Evolutionary conservation across 768 basidiomycete genomes (phyloP).

Genomic region (Cystofilobasidium bisporidii): DNA sequence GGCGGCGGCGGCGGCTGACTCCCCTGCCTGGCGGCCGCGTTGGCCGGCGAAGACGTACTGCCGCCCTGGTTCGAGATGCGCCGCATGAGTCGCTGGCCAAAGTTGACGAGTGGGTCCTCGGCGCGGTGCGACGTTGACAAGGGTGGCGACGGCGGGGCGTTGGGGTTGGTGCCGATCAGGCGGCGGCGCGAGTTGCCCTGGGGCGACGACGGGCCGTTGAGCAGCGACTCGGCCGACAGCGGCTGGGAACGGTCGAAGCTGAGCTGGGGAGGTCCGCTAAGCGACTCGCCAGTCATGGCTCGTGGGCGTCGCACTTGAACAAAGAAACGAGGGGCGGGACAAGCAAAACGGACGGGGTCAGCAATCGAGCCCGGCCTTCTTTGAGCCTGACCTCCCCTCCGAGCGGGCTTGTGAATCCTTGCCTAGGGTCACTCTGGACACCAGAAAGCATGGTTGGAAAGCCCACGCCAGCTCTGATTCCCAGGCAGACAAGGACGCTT

Average conservation of each 20-base stretch:
- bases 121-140: background rate
- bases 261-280: background rate
- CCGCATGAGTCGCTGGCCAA: conserved; percentile 21
- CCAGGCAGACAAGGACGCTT: no score
- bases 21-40: no score
- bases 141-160: conserved; percentile 15
- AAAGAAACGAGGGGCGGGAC: no score
- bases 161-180: background rate
- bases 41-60: background rate
- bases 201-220: background rate
- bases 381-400: no score
- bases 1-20: conserved; percentile 3
- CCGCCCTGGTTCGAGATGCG: conserved; percentile 24
- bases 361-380: no score
- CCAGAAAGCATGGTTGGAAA: no score
- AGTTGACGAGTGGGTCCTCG: conserved; percentile 21
- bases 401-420: no score
- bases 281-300: background rate
- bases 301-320: conserved; percentile 14
- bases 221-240: conserved; percentile 9
- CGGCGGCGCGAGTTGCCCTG: background rate
- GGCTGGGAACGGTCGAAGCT: background rate
- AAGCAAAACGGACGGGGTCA: no score
- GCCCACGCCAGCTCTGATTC: no score
- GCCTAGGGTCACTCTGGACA: no score